Conservation (phyloP, 805 yeast genomes). For the Sporopachydermia lactativora region DNA sequence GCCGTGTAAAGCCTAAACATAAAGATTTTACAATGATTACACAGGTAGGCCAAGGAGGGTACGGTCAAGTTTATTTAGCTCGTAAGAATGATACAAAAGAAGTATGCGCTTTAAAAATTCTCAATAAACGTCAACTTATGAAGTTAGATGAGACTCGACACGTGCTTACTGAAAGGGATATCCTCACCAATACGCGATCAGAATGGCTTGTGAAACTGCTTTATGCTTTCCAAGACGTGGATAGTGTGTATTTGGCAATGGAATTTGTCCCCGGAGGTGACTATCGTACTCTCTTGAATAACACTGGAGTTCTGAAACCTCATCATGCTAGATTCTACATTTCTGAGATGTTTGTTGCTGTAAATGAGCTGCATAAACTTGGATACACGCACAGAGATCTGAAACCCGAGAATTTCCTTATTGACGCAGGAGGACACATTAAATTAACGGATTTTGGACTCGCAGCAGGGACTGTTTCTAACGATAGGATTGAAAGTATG, state of each 20-base stretch:
- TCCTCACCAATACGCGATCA: slow-evolving; percentile 85
- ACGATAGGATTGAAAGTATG: slow-evolving; percentile 89
- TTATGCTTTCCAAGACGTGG: slow-evolving; percentile 90
- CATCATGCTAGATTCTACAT: slow-evolving; percentile 93
- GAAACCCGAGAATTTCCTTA: slow-evolving; percentile 87
- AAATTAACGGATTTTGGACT: slow-evolving; percentile 93
- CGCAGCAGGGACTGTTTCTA: slow-evolving; percentile 92
- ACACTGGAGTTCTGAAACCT: slow-evolving; percentile 85
- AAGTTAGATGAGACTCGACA: slow-evolving; percentile 93
- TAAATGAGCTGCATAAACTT: slow-evolving; percentile 82
- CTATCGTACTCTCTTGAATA: slow-evolving; percentile 83
- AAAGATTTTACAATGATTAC: slow-evolving; percentile 94
- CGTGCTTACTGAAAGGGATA: slow-evolving; percentile 91
- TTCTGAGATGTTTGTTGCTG: slow-evolving; percentile 92
- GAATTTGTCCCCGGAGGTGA: slow-evolving; percentile 99
- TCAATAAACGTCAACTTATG: slow-evolving; percentile 73
- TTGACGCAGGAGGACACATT: slow-evolving; percentile 83
- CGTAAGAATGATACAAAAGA: slow-evolving; percentile 89
- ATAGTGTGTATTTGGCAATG: slow-evolving; percentile 90
- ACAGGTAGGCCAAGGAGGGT: slow-evolving; percentile 99
- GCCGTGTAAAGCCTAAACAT: slow-evolving; percentile 84
- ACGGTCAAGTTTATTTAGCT: slow-evolving; percentile 96
- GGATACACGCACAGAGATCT: slow-evolving; percentile 96
- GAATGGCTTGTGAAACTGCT: slow-evolving; percentile 92
- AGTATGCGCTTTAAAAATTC: slow-evolving; percentile 86